These are phyloP conservation scores for Colletotrichum orchidophilum DNA, from an alignment of 2,329 filamentous ascomycete species.

Conservation along the genomic window DNA sequence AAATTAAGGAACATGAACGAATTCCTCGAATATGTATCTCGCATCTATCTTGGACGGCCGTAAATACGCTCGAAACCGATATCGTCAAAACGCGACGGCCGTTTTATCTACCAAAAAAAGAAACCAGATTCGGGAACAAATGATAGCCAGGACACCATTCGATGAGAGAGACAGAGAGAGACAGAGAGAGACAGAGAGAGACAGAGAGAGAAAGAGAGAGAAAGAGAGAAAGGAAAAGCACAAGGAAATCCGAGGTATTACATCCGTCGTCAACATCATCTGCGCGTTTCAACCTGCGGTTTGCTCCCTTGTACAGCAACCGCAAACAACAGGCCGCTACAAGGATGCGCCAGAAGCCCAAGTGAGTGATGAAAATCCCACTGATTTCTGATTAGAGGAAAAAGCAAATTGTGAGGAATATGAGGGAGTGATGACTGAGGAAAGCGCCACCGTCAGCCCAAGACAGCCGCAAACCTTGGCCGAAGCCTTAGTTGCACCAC, in stretches of 20 bases:
- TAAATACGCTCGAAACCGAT: constrained; percentile 13
- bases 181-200: background rate
- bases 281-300: background rate
- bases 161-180: background rate
- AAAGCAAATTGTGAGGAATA: background rate
- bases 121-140: too few species aligned
- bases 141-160: constrained; percentile 23
- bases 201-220: background rate
- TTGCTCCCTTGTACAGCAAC: constrained; percentile 14
- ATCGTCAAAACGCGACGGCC: constrained; percentile 20
- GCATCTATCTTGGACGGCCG: constrained; percentile 17
- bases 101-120: constrained; percentile 28
- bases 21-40: constrained; percentile 6
- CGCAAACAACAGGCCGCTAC: background rate
- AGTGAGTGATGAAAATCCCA: background rate
- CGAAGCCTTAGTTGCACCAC: constrained; percentile 44
- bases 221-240: background rate
- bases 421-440: background rate
- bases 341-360: background rate
- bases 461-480: constrained; percentile 17
- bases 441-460: constrained; percentile 10
- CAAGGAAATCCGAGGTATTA: constrained; percentile 22
- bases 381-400: constrained; percentile 17
- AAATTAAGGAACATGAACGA: constrained; percentile 3
- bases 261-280: background rate